Evolutionary conservation across 2,329 filamentous ascomycete genomes (phyloP).

Genomic region (Scytalidium lignicola): DNA sequence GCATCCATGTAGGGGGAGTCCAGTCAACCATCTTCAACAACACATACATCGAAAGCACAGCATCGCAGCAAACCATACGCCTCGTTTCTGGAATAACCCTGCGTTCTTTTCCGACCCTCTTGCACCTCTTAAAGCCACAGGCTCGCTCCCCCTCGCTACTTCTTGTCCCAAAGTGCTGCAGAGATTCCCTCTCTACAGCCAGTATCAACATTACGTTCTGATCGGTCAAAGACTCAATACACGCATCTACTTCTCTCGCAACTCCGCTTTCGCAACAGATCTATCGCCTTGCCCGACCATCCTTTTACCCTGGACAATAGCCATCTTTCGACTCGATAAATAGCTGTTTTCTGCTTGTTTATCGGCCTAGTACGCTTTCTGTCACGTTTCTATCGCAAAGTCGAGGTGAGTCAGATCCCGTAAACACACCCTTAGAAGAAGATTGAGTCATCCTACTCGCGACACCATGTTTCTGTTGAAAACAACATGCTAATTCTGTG

Average conservation of each 20-base stretch:
- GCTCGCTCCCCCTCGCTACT: constrained; percentile 7
- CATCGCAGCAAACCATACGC: neutral
- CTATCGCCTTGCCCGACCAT: constrained; percentile 20
- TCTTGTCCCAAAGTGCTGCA: constrained; percentile 12
- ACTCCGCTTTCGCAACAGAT: constrained; percentile 16
- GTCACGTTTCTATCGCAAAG: constrained; percentile 26
- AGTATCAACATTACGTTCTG: constrained; percentile 7
- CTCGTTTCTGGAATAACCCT: neutral
- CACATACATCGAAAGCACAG: neutral
- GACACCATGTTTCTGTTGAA: constrained; percentile 10
- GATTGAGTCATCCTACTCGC: neutral
- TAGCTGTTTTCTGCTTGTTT: constrained; percentile 17
- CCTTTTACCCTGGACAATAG: constrained; percentile 11
- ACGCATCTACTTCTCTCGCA: constrained; percentile 11
- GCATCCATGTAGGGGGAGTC: neutral
- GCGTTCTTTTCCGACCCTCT: neutral
- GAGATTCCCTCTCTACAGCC: constrained; percentile 18
- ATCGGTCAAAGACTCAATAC: neutral
- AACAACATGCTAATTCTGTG: constrained; percentile 17
- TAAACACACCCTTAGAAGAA: neutral
- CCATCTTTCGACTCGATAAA: constrained; percentile 15
- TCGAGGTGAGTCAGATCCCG: constrained; percentile 28
- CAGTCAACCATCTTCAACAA: constrained; percentile 2
- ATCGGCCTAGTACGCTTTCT: constrained; percentile 5
- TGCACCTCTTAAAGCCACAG: neutral